Evolutionary conservation across 2,329 filamentous ascomycete genomes (phyloP), one percentile per base, ranked within the genome.

Genomic region (Penicillium brevicompactum): DNA sequence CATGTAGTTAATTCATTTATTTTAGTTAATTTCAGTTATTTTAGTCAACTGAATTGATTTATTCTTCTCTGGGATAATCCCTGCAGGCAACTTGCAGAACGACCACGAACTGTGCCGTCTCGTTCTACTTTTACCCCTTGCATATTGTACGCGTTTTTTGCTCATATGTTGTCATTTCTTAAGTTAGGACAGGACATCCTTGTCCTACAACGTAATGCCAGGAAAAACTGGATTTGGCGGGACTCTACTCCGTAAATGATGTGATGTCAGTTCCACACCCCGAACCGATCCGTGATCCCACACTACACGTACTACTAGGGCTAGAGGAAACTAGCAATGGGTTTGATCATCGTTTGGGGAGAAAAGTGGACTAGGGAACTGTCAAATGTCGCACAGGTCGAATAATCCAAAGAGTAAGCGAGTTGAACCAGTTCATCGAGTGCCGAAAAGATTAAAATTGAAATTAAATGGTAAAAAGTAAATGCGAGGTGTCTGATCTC

Each of bases 371-470:
- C 11, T 30, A 41, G 2, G 11, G 7, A 44, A 43, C 38, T 53
- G 50, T 45, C 45, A 53, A 13, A 53, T 60, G 43, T 51, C 42
- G 46, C 41, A 60, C 59, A 56, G 56, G 51, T 56, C 55, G 49
- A 43, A 14, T 37, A n/a, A 37, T 22, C 42, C 2, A 21, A 9
- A 41, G 6, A n/a, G 2, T 46, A 47, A 41, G 24, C 27, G 34
- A 42, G 22, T n/a, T 13, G 8, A 32, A 21, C 14, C 21, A 16
- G 27, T 31, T 31, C 32, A 44, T 1, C 4, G 24, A 27, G 18
- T 18, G 18, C 18, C 18, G 18, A 18, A 18, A 18, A 18, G 7
- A 40, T 30, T 21, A 11, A 41, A 46, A 18, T 4, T 5, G 14
- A 37, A 37, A 37, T 5, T 5, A 7, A 37, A 37, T 7, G 5